Percentiles rank a stretch among this genome's conserved stretches.
These are phyloP conservation scores for Auricularia sp. DNA, from an alignment of 768 basidiomycete species.

Conservation along the genomic window DNA sequence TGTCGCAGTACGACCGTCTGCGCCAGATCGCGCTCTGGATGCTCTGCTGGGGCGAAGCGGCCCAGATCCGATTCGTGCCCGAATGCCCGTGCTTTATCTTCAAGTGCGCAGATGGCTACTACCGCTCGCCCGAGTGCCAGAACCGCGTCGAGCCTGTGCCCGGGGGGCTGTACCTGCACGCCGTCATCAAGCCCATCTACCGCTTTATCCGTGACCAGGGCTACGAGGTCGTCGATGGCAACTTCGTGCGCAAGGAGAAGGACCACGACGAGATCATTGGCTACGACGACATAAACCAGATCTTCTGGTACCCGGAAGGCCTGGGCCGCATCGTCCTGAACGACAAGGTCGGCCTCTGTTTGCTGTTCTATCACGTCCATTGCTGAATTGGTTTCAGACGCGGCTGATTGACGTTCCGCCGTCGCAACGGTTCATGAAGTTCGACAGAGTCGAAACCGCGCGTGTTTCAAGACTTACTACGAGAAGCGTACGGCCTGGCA, in stretches of 20 bases:
- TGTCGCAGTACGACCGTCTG: too few relatives aligned
- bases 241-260: slow-evolving; percentile 84
- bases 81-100: too few relatives aligned
- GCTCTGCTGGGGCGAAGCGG: too few relatives aligned
- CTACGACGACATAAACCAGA: slow-evolving; percentile 97
- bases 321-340: slow-evolving; percentile 81
- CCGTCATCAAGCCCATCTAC: slow-evolving; percentile 89
- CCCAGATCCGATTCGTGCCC: too few relatives aligned
- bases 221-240: slow-evolving; percentile 91
- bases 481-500: slow-evolving; percentile 97
- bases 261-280: slow-evolving; percentile 95
- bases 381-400: slow-evolving; percentile 45
- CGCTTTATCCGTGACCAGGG: slow-evolving; percentile 96
- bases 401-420: slow-evolving; percentile 87
- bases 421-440: slow-evolving; percentile 90
- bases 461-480: slow-evolving; percentile 98
- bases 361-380: too few relatives aligned
- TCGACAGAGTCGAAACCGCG: slow-evolving; percentile 89
- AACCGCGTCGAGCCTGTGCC: too few relatives aligned
- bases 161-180: slow-evolving; percentile 86
- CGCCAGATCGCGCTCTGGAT: too few relatives aligned
- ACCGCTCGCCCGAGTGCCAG: too few relatives aligned
- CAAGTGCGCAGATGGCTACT: too few relatives aligned
- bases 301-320: slow-evolving; percentile 99
- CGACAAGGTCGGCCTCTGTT: slow-evolving; percentile 70